Evolutionary conservation across 2,329 filamentous ascomycete species (phyloP).

Genomic region (Blastomyces percursus): DNA sequence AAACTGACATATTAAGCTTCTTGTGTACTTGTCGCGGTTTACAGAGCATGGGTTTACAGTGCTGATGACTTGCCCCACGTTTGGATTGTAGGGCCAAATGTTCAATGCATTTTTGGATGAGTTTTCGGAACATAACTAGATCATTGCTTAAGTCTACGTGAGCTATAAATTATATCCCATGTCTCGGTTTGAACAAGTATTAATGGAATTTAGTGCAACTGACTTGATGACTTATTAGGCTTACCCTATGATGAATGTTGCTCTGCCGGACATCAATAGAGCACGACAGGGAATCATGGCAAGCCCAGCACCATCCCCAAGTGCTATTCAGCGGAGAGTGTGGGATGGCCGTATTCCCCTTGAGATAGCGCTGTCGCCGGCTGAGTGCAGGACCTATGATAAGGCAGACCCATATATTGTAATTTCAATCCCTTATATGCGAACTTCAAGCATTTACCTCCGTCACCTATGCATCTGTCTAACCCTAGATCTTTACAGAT

Average conservation of each 20-base stretch:
- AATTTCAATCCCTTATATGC: conserved; percentile 11
- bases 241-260: not conserved
- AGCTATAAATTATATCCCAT: not conserved
- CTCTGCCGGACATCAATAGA: not conserved
- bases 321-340: conserved; percentile 36
- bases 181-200: not conserved
- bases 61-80: not conserved
- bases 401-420: conserved; percentile 51
- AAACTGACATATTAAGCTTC: not conserved
- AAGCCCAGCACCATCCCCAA: conserved; percentile 17
- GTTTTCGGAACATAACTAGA: too few relatives aligned
- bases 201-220: not conserved
- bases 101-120: not conserved
- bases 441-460: not conserved
- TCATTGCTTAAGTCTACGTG: not conserved
- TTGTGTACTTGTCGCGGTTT: not conserved
- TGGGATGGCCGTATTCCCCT: conserved; percentile 52
- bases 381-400: conserved; percentile 51
- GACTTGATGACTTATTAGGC: not conserved
- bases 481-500: conserved; percentile 34
- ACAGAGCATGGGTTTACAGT: not conserved
- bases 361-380: conserved; percentile 47
- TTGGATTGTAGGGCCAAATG: not conserved
- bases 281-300: conserved; percentile 7
- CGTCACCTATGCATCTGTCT: conserved; percentile 5